Percentiles rank a stretch among this genome's conserved stretches.
phyloP scores from a whole-genome alignment of 305 asterid genomes.

The Fraxinus albicans region DNA sequence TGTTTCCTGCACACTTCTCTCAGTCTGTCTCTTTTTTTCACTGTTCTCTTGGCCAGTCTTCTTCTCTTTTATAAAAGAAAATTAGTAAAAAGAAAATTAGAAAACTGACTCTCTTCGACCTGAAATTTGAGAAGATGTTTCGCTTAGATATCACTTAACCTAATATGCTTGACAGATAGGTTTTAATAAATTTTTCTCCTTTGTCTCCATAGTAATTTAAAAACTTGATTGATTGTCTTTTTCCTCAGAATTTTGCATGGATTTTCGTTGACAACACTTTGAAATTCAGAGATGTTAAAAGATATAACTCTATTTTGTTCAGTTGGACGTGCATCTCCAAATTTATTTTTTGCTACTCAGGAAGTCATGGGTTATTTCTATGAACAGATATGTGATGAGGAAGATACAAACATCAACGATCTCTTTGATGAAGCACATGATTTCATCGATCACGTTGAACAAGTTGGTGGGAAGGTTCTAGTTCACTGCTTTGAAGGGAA shows the following conservation, averaged over 20 bases:
- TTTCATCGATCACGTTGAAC: constrained; percentile 72
- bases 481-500: constrained; percentile 99
- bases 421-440: constrained; percentile 90
- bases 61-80: not conserved
- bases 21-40: not conserved
- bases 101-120: not conserved
- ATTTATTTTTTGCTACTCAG: not conserved
- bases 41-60: not conserved
- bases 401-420: constrained; percentile 66
- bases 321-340: not conserved
- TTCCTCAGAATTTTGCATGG: not conserved
- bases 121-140: not conserved
- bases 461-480: constrained; percentile 76
- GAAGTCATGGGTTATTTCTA: constrained; percentile 13
- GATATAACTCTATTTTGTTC: not conserved
- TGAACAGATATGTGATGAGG: constrained; percentile 71
- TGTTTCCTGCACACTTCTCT: constrained; percentile 10
- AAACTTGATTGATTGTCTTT: not conserved
- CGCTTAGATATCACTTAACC: not conserved
- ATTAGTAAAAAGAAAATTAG: not conserved
- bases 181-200: not conserved
- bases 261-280: not conserved
- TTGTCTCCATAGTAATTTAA: not conserved
- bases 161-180: not conserved
- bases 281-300: not conserved